phyloP scores from a whole-genome alignment of 345 rosid species.

The Salix suchowensis region DNA sequence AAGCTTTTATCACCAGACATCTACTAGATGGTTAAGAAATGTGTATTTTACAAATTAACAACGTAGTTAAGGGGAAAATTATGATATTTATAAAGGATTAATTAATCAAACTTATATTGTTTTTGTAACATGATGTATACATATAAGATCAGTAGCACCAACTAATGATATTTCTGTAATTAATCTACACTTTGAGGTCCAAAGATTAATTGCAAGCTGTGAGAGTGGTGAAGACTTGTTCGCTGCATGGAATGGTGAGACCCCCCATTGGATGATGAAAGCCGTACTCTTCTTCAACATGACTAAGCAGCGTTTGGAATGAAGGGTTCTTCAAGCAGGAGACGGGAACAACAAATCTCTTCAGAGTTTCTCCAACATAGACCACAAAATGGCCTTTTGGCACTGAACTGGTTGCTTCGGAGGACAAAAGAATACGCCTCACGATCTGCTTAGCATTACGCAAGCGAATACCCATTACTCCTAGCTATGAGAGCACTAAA shows the following conservation, averaged over 20 bases:
- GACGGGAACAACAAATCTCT: constrained; percentile 12
- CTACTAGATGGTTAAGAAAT: no score
- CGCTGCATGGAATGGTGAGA: constrained; percentile 16
- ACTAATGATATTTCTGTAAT: no score
- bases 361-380: constrained; percentile 4
- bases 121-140: no score
- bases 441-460: neutral
- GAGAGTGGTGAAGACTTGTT: constrained; percentile 1
- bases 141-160: no score
- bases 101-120: no score
- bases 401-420: neutral
- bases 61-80: no score
- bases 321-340: constrained; percentile 3
- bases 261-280: constrained; percentile 18
- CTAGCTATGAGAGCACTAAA: no score
- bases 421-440: neutral
- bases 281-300: constrained; percentile 11
- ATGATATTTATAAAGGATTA: no score
- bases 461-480: neutral
- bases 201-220: neutral
- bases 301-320: neutral
- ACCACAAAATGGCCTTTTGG: constrained; percentile 11
- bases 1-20: no score
- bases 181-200: no score
- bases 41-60: no score